Evolutionary conservation across 768 basidiomycete genomes (phyloP).

Genomic region (Atractiella rhizophila): DNA sequence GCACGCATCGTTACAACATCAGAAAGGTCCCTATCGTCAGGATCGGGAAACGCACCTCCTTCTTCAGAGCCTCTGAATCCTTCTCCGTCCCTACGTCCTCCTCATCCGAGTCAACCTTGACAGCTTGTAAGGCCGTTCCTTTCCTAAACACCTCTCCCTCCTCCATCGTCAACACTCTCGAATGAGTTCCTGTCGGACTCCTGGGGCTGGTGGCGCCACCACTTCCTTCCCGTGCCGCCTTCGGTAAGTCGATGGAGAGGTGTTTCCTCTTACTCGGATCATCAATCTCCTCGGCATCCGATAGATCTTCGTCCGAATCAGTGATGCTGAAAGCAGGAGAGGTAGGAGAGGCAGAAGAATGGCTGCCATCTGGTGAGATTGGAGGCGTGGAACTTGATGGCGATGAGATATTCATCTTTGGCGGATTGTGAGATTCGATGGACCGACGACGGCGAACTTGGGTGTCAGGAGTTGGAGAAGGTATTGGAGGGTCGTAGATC

Average conservation of each 20-base stretch:
- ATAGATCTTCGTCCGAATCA: constrained; percentile 21
- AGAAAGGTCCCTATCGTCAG: neutral
- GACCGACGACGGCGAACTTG: neutral
- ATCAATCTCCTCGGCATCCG: constrained; percentile 9
- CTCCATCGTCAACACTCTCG: constrained; percentile 25
- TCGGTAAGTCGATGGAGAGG: too few species aligned
- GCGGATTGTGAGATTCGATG: too few species aligned
- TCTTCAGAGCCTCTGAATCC: constrained; percentile 52
- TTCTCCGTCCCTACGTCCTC: constrained; percentile 57
- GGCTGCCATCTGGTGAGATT: neutral
- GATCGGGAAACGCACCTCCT: constrained; percentile 29
- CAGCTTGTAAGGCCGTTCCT: constrained; percentile 37
- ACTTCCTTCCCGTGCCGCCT: neutral
- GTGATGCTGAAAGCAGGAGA: constrained; percentile 24
- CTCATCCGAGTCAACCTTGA: constrained; percentile 31
- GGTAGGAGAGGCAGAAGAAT: constrained; percentile 1
- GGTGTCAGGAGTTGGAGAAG: constrained; percentile 11
- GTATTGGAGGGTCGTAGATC: constrained; percentile 11
- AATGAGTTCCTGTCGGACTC: constrained; percentile 4
- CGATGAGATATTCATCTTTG: too few species aligned
- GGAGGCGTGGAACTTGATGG: too few species aligned
- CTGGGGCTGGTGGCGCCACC: neutral
- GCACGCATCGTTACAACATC: neutral
- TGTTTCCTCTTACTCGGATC: neutral
- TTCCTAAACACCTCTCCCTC: constrained; percentile 93